Evolutionary conservation across 495 filamentous ascomycete genomes (phyloP).

Genomic region (Aspergillus baeticus): DNA sequence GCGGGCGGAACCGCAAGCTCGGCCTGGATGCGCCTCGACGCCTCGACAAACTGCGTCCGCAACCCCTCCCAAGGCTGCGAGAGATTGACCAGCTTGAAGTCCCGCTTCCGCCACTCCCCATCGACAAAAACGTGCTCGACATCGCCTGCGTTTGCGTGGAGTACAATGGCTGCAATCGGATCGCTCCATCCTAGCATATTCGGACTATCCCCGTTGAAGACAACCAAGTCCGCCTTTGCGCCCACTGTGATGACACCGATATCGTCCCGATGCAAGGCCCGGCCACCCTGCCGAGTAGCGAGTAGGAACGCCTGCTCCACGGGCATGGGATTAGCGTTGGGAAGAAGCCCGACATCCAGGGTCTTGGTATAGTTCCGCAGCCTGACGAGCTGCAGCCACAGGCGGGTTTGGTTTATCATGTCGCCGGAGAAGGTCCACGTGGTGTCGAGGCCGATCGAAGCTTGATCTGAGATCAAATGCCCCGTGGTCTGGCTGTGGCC

Average conservation of each 20-base stretch:
- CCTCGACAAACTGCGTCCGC: constrained; percentile 3
- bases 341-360: constrained; percentile 34
- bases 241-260: constrained; percentile 44
- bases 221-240: constrained; percentile 48
- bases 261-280: constrained; percentile 44
- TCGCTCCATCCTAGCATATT: constrained; percentile 48
- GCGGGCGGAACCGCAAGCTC: constrained; percentile 1
- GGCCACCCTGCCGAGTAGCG: constrained; percentile 45
- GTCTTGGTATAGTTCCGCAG: constrained; percentile 26
- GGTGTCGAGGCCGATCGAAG: not conserved
- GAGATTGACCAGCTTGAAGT: constrained; percentile 27
- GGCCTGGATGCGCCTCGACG: constrained; percentile 27
- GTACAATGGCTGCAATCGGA: constrained; percentile 50
- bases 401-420: constrained; percentile 29
- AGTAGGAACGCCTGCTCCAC: constrained; percentile 51
- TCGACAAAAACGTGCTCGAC: constrained; percentile 47
- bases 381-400: constrained; percentile 35
- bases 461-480: constrained; percentile 1
- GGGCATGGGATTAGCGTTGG: constrained; percentile 37
- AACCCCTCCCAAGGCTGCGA: not conserved
- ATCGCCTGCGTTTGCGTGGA: constrained; percentile 49
- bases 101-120: constrained; percentile 40
- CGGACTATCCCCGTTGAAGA: constrained; percentile 47
- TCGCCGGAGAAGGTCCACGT: constrained; percentile 8
- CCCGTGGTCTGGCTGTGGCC: not conserved